phyloP scores from a whole-genome alignment of 2,329 filamentous ascomycete genomes.

The Rhinocladiella mackenziei region DNA sequence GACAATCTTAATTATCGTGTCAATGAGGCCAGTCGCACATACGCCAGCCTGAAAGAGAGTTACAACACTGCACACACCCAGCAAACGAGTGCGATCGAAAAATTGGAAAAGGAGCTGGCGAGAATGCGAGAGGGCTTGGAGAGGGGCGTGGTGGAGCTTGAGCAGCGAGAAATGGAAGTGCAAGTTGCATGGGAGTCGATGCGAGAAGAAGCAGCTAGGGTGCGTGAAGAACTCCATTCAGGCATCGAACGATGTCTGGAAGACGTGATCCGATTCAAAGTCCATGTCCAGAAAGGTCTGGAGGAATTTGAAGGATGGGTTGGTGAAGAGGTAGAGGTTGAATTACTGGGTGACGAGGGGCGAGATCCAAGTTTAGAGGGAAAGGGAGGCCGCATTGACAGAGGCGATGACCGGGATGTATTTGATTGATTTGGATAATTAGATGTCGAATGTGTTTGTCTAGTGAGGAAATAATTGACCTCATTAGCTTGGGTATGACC shows the following conservation, averaged over 20 bases:
- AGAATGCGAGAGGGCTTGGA: slow-evolving; percentile 30
- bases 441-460: too few species aligned
- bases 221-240: slow-evolving; percentile 96
- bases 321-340: slow-evolving; percentile 84
- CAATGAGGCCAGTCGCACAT: slow-evolving; percentile 83
- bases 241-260: slow-evolving; percentile 95
- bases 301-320: slow-evolving; percentile 95
- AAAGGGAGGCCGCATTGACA: background rate
- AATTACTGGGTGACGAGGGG: slow-evolving; percentile 63
- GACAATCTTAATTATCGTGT: slow-evolving; percentile 87
- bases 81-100: slow-evolving; percentile 91
- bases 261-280: slow-evolving; percentile 97
- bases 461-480: too few species aligned
- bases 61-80: slow-evolving; percentile 82
- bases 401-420: too few species aligned
- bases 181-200: slow-evolving; percentile 29
- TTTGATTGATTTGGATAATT: too few species aligned
- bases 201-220: slow-evolving; percentile 28
- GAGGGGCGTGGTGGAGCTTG: slow-evolving; percentile 38
- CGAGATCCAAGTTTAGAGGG: slow-evolving; percentile 16
- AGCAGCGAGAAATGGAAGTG: slow-evolving; percentile 59
- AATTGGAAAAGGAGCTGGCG: slow-evolving; percentile 97
- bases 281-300: slow-evolving; percentile 86
- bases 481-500: too few species aligned
- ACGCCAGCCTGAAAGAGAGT: slow-evolving; percentile 77